Base-by-base conservation (phyloP, 2,329 filamentous ascomycete species). In the Elsinoe australis region DNA sequence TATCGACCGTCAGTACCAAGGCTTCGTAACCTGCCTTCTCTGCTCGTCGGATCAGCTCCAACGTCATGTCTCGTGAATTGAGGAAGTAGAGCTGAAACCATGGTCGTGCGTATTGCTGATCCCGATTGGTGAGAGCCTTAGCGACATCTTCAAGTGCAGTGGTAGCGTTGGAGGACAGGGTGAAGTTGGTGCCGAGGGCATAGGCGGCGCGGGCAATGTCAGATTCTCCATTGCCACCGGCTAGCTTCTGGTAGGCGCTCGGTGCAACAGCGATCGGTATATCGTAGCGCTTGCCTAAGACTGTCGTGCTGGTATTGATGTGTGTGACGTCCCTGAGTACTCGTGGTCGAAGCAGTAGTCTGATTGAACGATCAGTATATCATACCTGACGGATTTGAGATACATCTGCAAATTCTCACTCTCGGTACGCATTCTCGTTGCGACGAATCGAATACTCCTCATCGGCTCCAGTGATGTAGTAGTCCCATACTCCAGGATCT, bases 221-320 rank as follows among this genome's bases (percentile, higher is more conserved):
- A 1, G 61, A 44, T 35, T 64, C 61, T 4, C 61, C 61, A 2
- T 58, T 49, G 0, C 54, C 53, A 22, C 60, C 57, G 1, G 53
- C 61, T 1, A 63, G 53, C 34, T 50, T 60, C 18, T 64, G 61
- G 35, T 55, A 58, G 1, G 59, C 61, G 24, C 55, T 60, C 5
- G 61, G 61, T 0, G 61, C 61, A 19, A 63, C 55, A 4, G 53
- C 61, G n/a, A 63, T 55, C 1, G 61, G 61, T 2, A 64, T 52
- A 2, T 65, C 56, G 36, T 71, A 55, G 39, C 51, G 56, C 50
- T 58, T 61, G 2, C 72, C 73, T 9, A 76, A 71, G 9, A 78
- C 62, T 0, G 64, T 63, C 0, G 68, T 68, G 3, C 62, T 65
- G 1, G 67, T 68, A 50, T 70, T 63, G 28, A 69, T 56, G 5